These are phyloP conservation scores for Saturnispora zaruensis DNA, from an alignment of 805 yeast genomes.

Conservation along the genomic window DNA sequence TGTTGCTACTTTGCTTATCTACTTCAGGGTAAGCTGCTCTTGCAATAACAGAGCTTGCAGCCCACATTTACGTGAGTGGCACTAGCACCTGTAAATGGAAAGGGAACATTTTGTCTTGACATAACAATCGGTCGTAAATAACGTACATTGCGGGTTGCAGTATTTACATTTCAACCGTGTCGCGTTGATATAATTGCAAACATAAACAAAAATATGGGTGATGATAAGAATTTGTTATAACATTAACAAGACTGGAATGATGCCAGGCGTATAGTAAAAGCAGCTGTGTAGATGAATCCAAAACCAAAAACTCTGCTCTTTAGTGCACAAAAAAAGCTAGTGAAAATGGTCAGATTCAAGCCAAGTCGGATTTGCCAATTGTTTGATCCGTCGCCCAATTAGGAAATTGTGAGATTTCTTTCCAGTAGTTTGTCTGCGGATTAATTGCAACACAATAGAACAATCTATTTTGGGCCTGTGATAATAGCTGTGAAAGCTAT, in stretches of 20 bases:
- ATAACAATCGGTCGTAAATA: background rate
- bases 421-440: background rate
- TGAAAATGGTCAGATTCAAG: background rate
- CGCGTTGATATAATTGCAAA: background rate
- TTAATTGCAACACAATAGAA: background rate
- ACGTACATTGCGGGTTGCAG: background rate
- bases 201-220: background rate
- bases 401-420: background rate
- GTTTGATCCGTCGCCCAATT: background rate
- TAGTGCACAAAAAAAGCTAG: background rate
- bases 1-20: background rate
- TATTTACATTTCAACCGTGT: background rate
- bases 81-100: background rate
- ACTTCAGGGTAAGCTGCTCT: too few relatives aligned
- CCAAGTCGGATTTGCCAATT: background rate
- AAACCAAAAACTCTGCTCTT: background rate
- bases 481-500: background rate
- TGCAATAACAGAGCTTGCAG: background rate
- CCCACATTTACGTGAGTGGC: background rate
- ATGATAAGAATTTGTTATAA: background rate
- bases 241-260: background rate
- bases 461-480: background rate
- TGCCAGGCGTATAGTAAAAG: background rate
- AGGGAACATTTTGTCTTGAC: background rate
- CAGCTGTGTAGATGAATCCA: too few relatives aligned